A percentile compares a stretch with the other conserved stretches of the same genome.
phyloP scores from a whole-genome alignment of 1,284 basidiomycete genomes.

The Moesziomyces antarcticus region DNA sequence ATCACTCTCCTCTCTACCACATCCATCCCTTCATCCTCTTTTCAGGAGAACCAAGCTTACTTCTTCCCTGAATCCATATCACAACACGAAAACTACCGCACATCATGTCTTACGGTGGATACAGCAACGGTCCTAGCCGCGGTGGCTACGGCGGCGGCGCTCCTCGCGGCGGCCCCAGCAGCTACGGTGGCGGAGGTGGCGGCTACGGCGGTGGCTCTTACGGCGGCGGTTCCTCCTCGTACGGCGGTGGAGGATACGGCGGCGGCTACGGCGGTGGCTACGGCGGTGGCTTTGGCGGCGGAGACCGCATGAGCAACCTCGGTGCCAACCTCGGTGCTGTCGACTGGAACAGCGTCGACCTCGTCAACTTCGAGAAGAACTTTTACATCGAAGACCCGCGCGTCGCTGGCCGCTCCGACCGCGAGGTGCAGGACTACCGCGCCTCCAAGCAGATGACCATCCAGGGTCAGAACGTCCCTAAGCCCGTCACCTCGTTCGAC shows the following conservation, averaged over 20 bases:
- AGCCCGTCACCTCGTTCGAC: conserved; percentile 90
- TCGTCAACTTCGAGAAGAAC: conserved; percentile 82
- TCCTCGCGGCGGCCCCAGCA: conserved; percentile 22
- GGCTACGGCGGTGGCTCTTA: conserved; percentile 45
- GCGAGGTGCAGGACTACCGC: conserved; percentile 89
- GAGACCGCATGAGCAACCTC: conserved; percentile 84
- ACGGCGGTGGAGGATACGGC: conserved; percentile 68
- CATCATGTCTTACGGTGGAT: conserved; percentile 59
- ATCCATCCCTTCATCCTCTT: too few relatives aligned
- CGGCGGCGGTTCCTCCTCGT: conserved; percentile 40
- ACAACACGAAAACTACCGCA: background rate
- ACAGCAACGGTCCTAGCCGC: conserved; percentile 43
- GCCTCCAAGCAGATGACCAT: conserved; percentile 88
- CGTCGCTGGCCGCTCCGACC: conserved; percentile 81
- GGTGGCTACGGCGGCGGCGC: conserved; percentile 36
- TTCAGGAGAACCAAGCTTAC: conserved; percentile 1
- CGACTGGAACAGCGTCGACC: conserved; percentile 80
- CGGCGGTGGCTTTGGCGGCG: conserved; percentile 64
- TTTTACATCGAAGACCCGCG: conserved; percentile 95
- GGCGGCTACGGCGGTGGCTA: conserved; percentile 42
- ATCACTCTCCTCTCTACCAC: too few relatives aligned
- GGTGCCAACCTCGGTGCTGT: conserved; percentile 84
- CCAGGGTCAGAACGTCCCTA: conserved; percentile 86
- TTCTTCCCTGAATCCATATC: background rate
- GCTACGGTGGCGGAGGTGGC: conserved; percentile 36